phyloP scores from a whole-genome alignment of 2,329 filamentous ascomycete genomes.

The Colletotrichum chlorophyti region DNA sequence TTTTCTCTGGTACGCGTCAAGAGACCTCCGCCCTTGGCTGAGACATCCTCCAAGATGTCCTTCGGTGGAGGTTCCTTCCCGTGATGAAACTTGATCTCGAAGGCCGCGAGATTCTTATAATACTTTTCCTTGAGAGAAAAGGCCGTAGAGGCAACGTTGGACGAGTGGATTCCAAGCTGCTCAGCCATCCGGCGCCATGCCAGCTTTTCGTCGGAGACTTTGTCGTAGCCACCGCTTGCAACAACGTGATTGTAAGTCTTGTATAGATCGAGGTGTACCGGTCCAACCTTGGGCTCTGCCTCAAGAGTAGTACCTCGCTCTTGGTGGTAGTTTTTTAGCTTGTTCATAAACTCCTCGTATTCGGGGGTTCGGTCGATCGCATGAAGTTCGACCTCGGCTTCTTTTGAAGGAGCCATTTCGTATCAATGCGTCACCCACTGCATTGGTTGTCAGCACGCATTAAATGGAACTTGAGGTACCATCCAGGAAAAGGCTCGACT shows the following conservation, averaged over 20 bases:
- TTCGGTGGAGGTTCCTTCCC: slow-evolving; percentile 83
- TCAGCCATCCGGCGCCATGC: slow-evolving; percentile 83
- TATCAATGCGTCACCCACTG: not conserved
- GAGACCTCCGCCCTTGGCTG: slow-evolving; percentile 83
- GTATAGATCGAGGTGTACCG: slow-evolving; percentile 76
- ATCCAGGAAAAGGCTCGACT: not conserved
- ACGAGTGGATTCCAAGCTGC: slow-evolving; percentile 76
- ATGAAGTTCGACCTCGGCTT: slow-evolving; percentile 44
- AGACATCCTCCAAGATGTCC: slow-evolving; percentile 86
- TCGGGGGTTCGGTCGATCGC: slow-evolving; percentile 69
- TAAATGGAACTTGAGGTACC: not conserved
- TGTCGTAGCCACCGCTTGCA: slow-evolving; percentile 83
- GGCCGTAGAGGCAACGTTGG: slow-evolving; percentile 81
- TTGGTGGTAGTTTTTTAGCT: slow-evolving; percentile 76
- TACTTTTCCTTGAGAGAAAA: slow-evolving; percentile 88
- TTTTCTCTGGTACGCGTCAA: slow-evolving; percentile 81
- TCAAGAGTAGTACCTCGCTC: slow-evolving; percentile 82
- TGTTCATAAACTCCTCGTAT: slow-evolving; percentile 80
- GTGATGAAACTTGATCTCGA: slow-evolving; percentile 81
- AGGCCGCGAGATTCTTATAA: slow-evolving; percentile 88
- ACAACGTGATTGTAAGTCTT: slow-evolving; percentile 82
- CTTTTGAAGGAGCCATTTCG: slow-evolving; percentile 22
- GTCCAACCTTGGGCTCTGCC: slow-evolving; percentile 80
- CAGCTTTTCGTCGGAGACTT: slow-evolving; percentile 81
- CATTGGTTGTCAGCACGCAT: not conserved